These are phyloP conservation scores for Arabidopsis hybrid DNA, from an alignment of 441 rosid genomes.

Conservation along the genomic window DNA sequence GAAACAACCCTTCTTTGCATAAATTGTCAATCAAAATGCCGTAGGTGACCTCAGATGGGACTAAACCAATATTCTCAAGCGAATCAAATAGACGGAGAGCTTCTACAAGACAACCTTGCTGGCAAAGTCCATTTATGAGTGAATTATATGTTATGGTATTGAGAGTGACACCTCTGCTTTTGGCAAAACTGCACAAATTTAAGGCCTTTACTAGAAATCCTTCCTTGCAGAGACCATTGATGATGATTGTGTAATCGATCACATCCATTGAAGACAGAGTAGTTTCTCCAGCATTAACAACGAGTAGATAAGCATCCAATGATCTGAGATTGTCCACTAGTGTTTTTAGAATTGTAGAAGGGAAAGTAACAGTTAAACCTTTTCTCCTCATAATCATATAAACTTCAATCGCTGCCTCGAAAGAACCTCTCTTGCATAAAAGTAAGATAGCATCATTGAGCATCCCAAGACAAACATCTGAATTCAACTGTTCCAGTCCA, in stretches of 20 bases:
- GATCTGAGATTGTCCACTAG: conserved; percentile 60
- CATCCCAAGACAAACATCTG: conserved; percentile 44
- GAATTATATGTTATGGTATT: conserved; percentile 78
- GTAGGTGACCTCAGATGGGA: conserved; percentile 71
- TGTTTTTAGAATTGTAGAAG: conserved; percentile 52
- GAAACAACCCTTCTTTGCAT: conserved; percentile 71
- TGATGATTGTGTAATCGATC: conserved; percentile 63
- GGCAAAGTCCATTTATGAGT: conserved; percentile 73
- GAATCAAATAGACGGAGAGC: conserved; percentile 90
- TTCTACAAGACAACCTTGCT: conserved; percentile 80
- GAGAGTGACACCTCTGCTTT: conserved; percentile 56
- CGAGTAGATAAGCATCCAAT: conserved; percentile 67
- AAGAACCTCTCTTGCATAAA: conserved; percentile 64
- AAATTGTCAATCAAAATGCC: conserved; percentile 68
- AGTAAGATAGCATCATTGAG: conserved; percentile 58
- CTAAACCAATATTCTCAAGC: conserved; percentile 62
- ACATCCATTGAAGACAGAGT: conserved; percentile 60
- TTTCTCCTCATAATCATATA: conserved; percentile 59
- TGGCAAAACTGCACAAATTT: conserved; percentile 64
- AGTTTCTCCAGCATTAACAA: conserved; percentile 51
- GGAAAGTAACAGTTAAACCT: conserved; percentile 47
- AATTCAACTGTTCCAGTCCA: conserved; percentile 51
- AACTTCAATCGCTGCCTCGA: conserved; percentile 54
- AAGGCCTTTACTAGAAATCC: conserved; percentile 69
- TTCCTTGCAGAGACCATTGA: conserved; percentile 78